These are phyloP conservation scores for Sarcodon sp. DNA, from an alignment of 768 basidiomycete species.

Conservation along the genomic window DNA sequence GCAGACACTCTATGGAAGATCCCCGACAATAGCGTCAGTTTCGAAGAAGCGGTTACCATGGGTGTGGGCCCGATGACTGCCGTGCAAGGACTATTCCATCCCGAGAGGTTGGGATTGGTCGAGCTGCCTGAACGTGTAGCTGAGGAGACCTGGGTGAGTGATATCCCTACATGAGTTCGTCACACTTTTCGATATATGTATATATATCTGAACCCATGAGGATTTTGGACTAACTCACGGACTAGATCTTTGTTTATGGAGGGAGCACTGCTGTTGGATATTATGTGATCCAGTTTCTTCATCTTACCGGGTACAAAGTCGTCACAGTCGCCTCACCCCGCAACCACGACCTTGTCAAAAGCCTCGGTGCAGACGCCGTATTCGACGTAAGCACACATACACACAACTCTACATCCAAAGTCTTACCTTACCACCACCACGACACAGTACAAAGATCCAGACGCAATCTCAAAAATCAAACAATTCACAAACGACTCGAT, in stretches of 20 bases:
- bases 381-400: slow-evolving; percentile 16
- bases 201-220: too few relatives aligned
- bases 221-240: too few relatives aligned
- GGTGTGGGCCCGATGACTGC: background rate
- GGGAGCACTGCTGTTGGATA: slow-evolving; percentile 14
- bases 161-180: background rate
- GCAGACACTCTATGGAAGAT: background rate
- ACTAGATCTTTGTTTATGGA: background rate
- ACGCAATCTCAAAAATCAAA: slow-evolving; percentile 15
- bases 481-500: slow-evolving; percentile 13
- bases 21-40: background rate
- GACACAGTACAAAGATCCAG: slow-evolving; percentile 14
- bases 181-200: too few relatives aligned
- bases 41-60: background rate
- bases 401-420: too few relatives aligned
- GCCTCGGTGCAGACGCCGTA: slow-evolving; percentile 28
- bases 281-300: slow-evolving; percentile 27
- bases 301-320: slow-evolving; percentile 28
- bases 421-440: too few relatives aligned
- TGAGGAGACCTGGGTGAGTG: background rate
- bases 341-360: slow-evolving; percentile 22
- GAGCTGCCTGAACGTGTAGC: background rate
- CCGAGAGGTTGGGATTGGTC: background rate
- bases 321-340: slow-evolving; percentile 28
- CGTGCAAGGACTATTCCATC: background rate